A percentile compares a stretch with the other conserved stretches of the same genome.
Conservation (phyloP, 192 early-diverging fungal species). For the Bifiguratus adelaidae region DNA sequence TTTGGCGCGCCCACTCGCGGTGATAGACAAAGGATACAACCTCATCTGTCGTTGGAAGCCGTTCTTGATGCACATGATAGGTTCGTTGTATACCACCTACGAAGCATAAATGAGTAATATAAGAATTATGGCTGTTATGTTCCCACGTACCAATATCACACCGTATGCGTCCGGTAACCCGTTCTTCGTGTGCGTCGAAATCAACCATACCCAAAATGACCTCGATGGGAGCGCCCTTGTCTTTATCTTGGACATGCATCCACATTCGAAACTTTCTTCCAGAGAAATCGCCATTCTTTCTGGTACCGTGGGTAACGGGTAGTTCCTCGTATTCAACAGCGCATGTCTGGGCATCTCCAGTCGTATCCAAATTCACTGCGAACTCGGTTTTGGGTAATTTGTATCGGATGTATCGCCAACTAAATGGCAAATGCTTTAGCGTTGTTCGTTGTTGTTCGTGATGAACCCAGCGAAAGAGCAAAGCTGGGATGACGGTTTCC, state of each 20-base stretch:
- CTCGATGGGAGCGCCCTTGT: too few species aligned
- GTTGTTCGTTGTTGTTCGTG: conserved; percentile 27
- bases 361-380: too few species aligned
- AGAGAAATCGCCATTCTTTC: too few species aligned
- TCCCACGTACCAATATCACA: conserved; percentile 26
- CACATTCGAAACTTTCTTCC: too few species aligned
- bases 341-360: conserved; percentile 18
- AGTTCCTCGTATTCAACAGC: conserved; percentile 35
- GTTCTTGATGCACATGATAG: conserved; percentile 29
- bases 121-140: neutral
- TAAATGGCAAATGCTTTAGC: conserved; percentile 26
- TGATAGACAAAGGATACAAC: conserved; percentile 30
- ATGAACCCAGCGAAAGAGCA: conserved; percentile 35
- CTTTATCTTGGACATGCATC: too few species aligned
- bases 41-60: conserved; percentile 21
- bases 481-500: conserved; percentile 9
- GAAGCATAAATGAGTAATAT: neutral
- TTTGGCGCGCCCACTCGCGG: conserved; percentile 30
- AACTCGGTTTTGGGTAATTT: conserved; percentile 25
- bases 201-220: conserved; percentile 18
- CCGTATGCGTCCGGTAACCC: conserved; percentile 26
- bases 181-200: conserved; percentile 25
- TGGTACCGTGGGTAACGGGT: too few species aligned
- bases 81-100: conserved; percentile 32
- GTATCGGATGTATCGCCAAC: conserved; percentile 39